These are phyloP conservation scores for Blastobotrys attinorum DNA, from an alignment of 805 yeast genomes.

Conservation along the genomic window DNA sequence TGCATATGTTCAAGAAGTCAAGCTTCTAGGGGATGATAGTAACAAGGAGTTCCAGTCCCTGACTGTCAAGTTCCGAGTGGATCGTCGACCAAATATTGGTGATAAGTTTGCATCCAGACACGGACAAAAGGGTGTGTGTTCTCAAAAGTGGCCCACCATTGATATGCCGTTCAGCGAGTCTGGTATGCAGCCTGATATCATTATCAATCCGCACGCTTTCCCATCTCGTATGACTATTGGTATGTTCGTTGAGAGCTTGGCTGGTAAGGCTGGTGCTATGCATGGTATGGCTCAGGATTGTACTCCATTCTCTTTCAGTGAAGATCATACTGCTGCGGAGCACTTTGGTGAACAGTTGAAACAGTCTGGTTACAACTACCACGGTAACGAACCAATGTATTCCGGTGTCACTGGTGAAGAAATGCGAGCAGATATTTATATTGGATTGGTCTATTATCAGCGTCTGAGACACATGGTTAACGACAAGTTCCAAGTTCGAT, in stretches of 20 bases:
- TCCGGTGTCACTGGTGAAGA: slow-evolving; percentile 99
- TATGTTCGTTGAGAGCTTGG: slow-evolving; percentile 96
- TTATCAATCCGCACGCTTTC: slow-evolving; percentile 98
- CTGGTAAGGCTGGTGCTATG: slow-evolving; percentile 98
- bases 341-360: slow-evolving; percentile 89
- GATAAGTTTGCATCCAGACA: slow-evolving; percentile 97
- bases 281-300: slow-evolving; percentile 97
- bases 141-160: slow-evolving; percentile 94
- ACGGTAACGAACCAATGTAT: slow-evolving; percentile 98
- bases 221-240: slow-evolving; percentile 99
- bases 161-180: slow-evolving; percentile 96
- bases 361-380: slow-evolving; percentile 89
- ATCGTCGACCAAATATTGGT: slow-evolving; percentile 92
- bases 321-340: slow-evolving; percentile 92
- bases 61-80: slow-evolving; percentile 81
- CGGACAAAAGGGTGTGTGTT: slow-evolving; percentile 99
- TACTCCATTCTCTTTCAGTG: slow-evolving; percentile 93
- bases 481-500: slow-evolving; percentile 98
- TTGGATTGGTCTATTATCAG: slow-evolving; percentile 96
- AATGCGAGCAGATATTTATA: slow-evolving; percentile 87
- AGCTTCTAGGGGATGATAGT: slow-evolving; percentile 76
- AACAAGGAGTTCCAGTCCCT: slow-evolving; percentile 76
- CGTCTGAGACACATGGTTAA: slow-evolving; percentile 99
- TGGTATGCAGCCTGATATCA: slow-evolving; percentile 96
- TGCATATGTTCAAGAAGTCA: slow-evolving; percentile 92